Evolutionary conservation across 176 grass and related monocot genomes (phyloP), one percentile per base, ranked within the genome.

Genomic region (Hordeum marinum): DNA sequence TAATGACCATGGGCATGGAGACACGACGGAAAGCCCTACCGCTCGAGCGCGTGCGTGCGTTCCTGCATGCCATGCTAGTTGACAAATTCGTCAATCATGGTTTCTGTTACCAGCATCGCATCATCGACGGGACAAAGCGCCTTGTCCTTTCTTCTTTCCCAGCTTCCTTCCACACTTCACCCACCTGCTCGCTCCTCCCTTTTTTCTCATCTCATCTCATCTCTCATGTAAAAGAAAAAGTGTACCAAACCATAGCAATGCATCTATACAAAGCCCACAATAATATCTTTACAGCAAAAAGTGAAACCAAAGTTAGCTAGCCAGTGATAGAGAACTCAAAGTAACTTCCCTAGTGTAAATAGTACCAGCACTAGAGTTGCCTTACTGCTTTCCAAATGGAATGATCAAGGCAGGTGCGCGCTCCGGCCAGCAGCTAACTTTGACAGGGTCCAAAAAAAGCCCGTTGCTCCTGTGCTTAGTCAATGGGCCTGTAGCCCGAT

Each of bases 41-140:
- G 48, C 48, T 52, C 48, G 48, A 52, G 42, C 71, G 42, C 78
- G 37, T 7, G 37, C 37, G 35, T 36, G 35, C 35, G 37, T 34
- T 14, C 45, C 0, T n/a, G 83, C 68, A 26, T 40, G 66, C 64
- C 64, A 14, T 36, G 11, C 66, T 87, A 79, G 59, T 87, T 80
- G 75, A 90, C 89, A 90, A 87, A 87, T 9, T 90, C 80, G 9
- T 75, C 87, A 68, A 79, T 90, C 85, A 84, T 83, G 80, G 60
- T 34, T 66, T 39, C 75, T 46, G 60, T n/a, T 87, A 79, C 42
- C 79, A 55, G 2, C 79, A 18, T 74, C 25, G 83, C 84, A 62
- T 68, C 74, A 26, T 68, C 83, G 73, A 68, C 69, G 58, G 68
- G 80, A 90, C 88, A 50, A 78, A 32, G 26, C 84, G 21, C 9